These are phyloP conservation scores for Penicillium palitans DNA, from an alignment of 2,329 filamentous ascomycete genomes.

Conservation along the genomic window DNA sequence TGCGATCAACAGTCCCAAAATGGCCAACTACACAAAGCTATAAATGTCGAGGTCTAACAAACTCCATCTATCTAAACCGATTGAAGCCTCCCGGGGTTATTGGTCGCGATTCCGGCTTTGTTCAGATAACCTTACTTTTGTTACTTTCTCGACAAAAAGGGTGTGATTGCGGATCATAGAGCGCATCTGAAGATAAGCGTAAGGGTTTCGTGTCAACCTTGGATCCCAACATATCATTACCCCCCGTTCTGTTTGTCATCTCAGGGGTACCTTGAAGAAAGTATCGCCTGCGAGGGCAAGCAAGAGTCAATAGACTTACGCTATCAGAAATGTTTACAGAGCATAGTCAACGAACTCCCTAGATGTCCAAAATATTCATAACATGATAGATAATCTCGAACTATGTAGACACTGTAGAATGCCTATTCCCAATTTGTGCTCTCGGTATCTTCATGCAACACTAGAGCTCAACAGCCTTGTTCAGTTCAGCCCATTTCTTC, in stretches of 20 bases:
- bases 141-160: background rate
- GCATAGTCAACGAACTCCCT: background rate
- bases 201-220: background rate
- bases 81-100: too few species aligned
- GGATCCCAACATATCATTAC: too few species aligned
- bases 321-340: background rate
- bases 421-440: background rate
- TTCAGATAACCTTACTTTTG: background rate
- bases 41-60: background rate
- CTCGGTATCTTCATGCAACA: background rate
- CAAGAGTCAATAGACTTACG: background rate
- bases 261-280: background rate
- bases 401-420: background rate
- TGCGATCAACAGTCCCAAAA: background rate
- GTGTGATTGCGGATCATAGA: background rate
- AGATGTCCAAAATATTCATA: background rate
- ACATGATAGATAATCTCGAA: background rate
- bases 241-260: background rate
- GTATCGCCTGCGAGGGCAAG: background rate
- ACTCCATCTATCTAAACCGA: background rate
- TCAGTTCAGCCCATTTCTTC: slow-evolving; percentile 2
- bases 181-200: background rate
- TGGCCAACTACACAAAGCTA: background rate
- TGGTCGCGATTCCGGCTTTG: background rate
- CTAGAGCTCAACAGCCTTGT: slow-evolving; percentile 2